Conservation (phyloP, 768 basidiomycete species). For the Boletus subcaerulescens region DNA sequence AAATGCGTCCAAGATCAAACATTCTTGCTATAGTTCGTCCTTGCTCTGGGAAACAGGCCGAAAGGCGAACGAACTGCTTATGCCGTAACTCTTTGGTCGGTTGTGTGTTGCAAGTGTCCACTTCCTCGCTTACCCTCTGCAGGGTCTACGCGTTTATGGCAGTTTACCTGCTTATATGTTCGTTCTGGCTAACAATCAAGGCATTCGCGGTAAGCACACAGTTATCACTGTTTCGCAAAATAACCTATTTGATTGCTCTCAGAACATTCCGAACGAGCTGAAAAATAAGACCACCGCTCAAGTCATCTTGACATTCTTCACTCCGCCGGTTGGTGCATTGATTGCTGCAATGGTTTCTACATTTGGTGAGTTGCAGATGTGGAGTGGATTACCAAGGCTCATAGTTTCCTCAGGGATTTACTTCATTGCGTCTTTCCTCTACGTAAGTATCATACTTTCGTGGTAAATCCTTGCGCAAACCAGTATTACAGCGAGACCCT, state of each 20-base stretch:
- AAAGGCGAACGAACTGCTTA: constrained; percentile 84
- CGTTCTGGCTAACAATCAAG: constrained; percentile 76
- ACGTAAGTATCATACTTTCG: constrained; percentile 47
- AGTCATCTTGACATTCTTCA: constrained; percentile 62
- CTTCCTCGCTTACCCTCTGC: constrained; percentile 4
- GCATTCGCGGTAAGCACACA: constrained; percentile 62
- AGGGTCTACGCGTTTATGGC: constrained; percentile 85
- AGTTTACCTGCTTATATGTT: constrained; percentile 83
- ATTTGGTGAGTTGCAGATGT: constrained; percentile 51
- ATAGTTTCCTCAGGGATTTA: constrained; percentile 57
- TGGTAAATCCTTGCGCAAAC: constrained; percentile 2
- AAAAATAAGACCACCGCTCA: constrained; percentile 45
- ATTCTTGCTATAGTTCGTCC: constrained; percentile 46
- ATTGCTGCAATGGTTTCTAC: constrained; percentile 88
- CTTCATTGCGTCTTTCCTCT: constrained; percentile 79
- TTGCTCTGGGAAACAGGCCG: constrained; percentile 78
- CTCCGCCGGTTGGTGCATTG: constrained; percentile 72
- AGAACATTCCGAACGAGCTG: constrained; percentile 55
- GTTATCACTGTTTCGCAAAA: background rate
- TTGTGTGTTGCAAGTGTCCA: constrained; percentile 1
- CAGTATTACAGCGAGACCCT: constrained; percentile 71
- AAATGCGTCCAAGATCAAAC: background rate
- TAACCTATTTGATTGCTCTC: background rate
- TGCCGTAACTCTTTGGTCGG: constrained; percentile 66
- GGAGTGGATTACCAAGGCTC: constrained; percentile 1